Conservation (phyloP, 2,329 filamentous ascomycete genomes). For the Fusarium anthophilum region DNA sequence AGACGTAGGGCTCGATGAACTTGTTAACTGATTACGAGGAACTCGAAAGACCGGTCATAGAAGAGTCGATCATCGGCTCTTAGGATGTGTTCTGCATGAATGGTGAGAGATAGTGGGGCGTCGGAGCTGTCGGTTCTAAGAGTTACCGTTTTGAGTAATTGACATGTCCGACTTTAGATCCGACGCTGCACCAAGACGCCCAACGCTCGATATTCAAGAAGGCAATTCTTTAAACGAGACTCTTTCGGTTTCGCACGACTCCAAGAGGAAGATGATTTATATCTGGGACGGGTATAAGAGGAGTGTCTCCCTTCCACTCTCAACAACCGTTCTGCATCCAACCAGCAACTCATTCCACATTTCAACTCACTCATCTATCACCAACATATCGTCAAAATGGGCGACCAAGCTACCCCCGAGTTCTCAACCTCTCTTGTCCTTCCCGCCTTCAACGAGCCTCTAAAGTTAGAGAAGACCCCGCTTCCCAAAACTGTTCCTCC, state of each 20-base stretch:
- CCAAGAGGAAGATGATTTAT: not conserved
- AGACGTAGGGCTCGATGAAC: not conserved
- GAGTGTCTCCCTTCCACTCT: not conserved
- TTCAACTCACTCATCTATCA: not conserved
- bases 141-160: constrained; percentile 21
- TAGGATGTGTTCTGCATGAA: not conserved
- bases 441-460: constrained; percentile 16
- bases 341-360: not conserved
- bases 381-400: not conserved
- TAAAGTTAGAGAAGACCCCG: not conserved
- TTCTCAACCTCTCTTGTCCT: constrained; percentile 11
- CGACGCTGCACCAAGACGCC: not conserved
- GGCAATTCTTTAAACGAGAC: not conserved
- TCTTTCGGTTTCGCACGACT: rapidly evolving
- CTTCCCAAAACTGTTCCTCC: not conserved
- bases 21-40: not conserved
- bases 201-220: no score
- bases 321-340: not conserved
- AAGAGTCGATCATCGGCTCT: not conserved
- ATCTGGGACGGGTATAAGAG: not conserved
- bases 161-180: not conserved
- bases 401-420: not conserved
- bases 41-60: no score
- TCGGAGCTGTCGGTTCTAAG: constrained; percentile 10
- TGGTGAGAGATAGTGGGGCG: not conserved